Base-by-base conservation (phyloP, 345 rosid genomes). In the Euphorbia pulcherrima region DNA sequence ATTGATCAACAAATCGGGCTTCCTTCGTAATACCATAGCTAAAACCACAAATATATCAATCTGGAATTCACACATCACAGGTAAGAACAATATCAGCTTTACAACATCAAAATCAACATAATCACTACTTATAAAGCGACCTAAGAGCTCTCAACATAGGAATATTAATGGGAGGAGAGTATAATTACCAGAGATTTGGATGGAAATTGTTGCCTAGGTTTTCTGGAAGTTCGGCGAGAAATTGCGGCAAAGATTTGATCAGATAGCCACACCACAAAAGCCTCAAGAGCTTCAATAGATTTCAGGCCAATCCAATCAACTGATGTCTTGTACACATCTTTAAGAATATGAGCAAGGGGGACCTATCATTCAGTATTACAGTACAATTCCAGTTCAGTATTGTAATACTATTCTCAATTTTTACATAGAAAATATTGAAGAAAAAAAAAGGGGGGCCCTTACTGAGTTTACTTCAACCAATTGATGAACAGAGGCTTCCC, bases 401-500 rank as follows among this genome's bases (percentile, higher is more conserved):
- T n/a, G n/a, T n/a, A 39, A 39, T 39, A 39, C 10, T 39, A 10
- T 39, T 39, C 44, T 39, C 44, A n/a, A n/a, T n/a, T n/a, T 41
- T 41, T 41, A 6, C 2, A 7, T 41, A 41, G n/a, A 41, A 41
- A 41, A 8, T 41, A 41, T 41, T 41, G 13, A 41, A 41, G 47
- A 1, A 6, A 41, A 41, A 41, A 41, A 41, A 41, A 41, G 37
- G 37, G 7, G 2, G 12, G 47, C 12, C 11, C 7, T 41, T 6
- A 41, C 47, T 41, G 2, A 33, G 12, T 41, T 80, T 63, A 88
- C 88, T 47, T 88, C 90, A 13, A 80, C 79, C 35, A 86, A 72
- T 71, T 86, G 86, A 47, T 81, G 60, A 48, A 86, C 78, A 2
- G 90, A 47, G 56, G 78, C 74, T 77, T 88, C 90, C 72, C 71